Evolutionary conservation across 768 basidiomycete species (phyloP).

Genomic region (Tricholoma flavovirens): DNA sequence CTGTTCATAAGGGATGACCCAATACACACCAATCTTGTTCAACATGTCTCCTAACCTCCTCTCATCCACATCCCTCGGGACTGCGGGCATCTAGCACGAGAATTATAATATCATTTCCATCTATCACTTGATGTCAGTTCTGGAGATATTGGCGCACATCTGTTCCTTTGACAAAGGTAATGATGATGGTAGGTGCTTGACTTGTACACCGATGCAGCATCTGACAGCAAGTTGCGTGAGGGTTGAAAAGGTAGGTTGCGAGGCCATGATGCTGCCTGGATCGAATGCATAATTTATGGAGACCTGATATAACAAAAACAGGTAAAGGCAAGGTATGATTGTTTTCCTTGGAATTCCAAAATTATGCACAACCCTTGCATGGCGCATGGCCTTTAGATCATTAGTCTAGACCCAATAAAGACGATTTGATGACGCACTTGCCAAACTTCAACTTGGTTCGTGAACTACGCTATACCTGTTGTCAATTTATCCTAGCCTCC

Average conservation of each 20-base stretch:
- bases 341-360: too few species aligned
- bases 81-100: slow-evolving; percentile 91
- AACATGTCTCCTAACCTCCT: slow-evolving; percentile 80
- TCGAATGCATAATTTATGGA: slow-evolving; percentile 29
- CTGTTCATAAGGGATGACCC: background rate
- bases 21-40: slow-evolving; percentile 87
- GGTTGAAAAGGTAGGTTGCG: slow-evolving; percentile 56
- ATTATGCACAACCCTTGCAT: too few species aligned
- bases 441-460: too few species aligned
- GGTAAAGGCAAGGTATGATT: background rate
- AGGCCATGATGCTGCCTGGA: slow-evolving; percentile 64
- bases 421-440: too few species aligned
- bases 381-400: too few species aligned
- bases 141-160: slow-evolving; percentile 70
- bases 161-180: slow-evolving; percentile 47
- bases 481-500: too few species aligned
- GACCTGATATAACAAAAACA: slow-evolving; percentile 7
- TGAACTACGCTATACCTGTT: too few species aligned
- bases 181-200: slow-evolving; percentile 28
- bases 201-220: slow-evolving; percentile 17
- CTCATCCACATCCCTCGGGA: slow-evolving; percentile 96
- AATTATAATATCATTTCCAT: slow-evolving; percentile 86
- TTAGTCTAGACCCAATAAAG: too few species aligned
- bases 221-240: slow-evolving; percentile 44
- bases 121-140: slow-evolving; percentile 85